A percentile compares a stretch with the other conserved stretches of the same genome.
Evolutionary conservation across 495 filamentous ascomycete species (phyloP).

Genomic region (Geoglossum glabrum): DNA sequence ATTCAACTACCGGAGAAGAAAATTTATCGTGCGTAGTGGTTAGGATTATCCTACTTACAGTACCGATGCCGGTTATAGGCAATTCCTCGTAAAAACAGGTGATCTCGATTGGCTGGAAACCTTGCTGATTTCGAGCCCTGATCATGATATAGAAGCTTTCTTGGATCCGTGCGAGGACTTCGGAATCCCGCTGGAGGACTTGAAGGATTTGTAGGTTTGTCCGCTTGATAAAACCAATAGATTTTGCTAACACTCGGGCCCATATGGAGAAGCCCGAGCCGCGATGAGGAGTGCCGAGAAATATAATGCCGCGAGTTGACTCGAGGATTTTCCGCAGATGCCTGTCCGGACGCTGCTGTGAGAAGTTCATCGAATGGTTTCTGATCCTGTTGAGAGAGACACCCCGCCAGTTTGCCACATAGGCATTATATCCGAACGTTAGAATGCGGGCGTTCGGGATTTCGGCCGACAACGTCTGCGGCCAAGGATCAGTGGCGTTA

Average conservation of each 20-base stretch:
- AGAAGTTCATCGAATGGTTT: conserved; percentile 61
- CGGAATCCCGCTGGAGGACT: conserved; percentile 10
- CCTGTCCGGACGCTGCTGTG: conserved; percentile 28
- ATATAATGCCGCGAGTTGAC: conserved; percentile 67
- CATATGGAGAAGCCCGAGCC: conserved; percentile 32
- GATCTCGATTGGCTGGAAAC: conserved; percentile 13
- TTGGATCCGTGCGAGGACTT: conserved; percentile 20
- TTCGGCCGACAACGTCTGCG: conserved; percentile 44
- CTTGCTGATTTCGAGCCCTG: background rate
- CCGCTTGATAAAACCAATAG: conserved; percentile 8
- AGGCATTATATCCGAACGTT: conserved; percentile 71
- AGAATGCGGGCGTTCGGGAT: conserved; percentile 38
- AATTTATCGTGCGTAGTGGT: too few relatives aligned
- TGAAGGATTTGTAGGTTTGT: conserved; percentile 6
- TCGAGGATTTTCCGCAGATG: conserved; percentile 60
- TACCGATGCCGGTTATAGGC: conserved; percentile 9
- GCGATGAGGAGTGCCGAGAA: conserved; percentile 73
- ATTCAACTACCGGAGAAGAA: too few relatives aligned
- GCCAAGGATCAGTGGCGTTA: conserved; percentile 32
- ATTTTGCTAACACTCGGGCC: conserved; percentile 24
- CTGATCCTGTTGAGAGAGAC: conserved; percentile 53
- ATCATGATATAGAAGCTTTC: conserved; percentile 20
- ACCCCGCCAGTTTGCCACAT: conserved; percentile 35
- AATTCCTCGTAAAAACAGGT: conserved; percentile 18
- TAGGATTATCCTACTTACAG: conserved; percentile 4